A percentile compares a stretch with the other conserved stretches of the same genome.
Conservation (phyloP, 192 early-diverging fungal species). For the Mortierella claussenii region DNA sequence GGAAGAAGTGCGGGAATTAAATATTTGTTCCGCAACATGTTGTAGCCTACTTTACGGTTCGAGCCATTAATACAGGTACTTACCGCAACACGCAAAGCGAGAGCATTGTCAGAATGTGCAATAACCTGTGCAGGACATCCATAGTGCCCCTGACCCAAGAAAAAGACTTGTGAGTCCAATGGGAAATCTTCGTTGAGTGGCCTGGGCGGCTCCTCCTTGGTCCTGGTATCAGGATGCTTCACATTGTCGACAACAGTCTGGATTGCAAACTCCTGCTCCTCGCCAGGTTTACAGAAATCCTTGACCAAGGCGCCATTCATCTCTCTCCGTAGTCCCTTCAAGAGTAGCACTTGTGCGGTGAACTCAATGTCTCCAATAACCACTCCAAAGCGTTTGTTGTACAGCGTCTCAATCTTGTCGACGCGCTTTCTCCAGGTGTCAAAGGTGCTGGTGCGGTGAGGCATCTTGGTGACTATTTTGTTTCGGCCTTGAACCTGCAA, state of each 20-base stretch:
- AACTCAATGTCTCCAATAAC: slow-evolving; percentile 76
- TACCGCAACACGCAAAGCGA: slow-evolving; percentile 60
- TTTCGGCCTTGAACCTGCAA: slow-evolving; percentile 60
- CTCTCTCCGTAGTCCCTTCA: slow-evolving; percentile 71
- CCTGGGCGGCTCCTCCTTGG: slow-evolving; percentile 74
- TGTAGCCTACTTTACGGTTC: too few species aligned
- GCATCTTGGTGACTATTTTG: slow-evolving; percentile 53
- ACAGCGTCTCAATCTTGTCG: slow-evolving; percentile 68
- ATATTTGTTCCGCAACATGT: too few species aligned
- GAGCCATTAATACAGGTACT: neutral
- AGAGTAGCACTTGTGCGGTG: slow-evolving; percentile 62
- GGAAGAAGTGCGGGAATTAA: too few species aligned
- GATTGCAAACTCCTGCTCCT: slow-evolving; percentile 63
- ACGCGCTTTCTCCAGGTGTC: slow-evolving; percentile 67
- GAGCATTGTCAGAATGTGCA: slow-evolving; percentile 58
- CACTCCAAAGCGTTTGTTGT: slow-evolving; percentile 78
- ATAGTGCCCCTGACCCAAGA: slow-evolving; percentile 79
- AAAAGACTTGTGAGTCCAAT: slow-evolving; percentile 76
- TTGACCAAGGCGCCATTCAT: slow-evolving; percentile 80
- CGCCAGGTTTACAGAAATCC: slow-evolving; percentile 66
- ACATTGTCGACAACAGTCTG: slow-evolving; percentile 69
- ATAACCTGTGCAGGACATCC: slow-evolving; percentile 78
- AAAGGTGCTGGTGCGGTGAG: slow-evolving; percentile 53
- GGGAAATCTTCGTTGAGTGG: slow-evolving; percentile 81
- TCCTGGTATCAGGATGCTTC: slow-evolving; percentile 76